Base-by-base conservation (phyloP, 768 basidiomycete genomes). In the Epithele typhae region DNA sequence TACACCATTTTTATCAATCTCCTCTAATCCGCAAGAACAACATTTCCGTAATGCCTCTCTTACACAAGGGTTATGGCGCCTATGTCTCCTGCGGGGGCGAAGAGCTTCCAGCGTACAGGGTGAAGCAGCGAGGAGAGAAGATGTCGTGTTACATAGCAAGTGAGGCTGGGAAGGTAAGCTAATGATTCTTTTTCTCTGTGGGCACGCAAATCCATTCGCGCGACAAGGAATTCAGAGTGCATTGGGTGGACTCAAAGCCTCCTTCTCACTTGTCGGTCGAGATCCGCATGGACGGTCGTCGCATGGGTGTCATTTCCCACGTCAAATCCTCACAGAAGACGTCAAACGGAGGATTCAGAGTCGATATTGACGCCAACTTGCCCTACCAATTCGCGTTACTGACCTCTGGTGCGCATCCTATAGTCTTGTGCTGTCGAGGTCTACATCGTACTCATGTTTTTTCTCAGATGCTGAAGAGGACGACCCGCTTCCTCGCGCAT, bases 141-240 rank as follows among this genome's bases (percentile, higher is more conserved):
- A 25, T 52, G 14, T 54, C 52, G 3, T 54, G 57, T 23, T 59
- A 56, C 35, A 40, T 59, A 21, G 38, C 43, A 2, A 47, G 45
- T 24, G 52, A 54, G 21, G 41, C 38, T 2, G 55, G 57, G 1
- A 54, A 49, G 41, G 57, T 56, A 5, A 30, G 14, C 14, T 30
- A 30, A 2, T 14, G 17, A 5, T 10, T 18, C 14, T 12, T 19
- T 3, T n/a, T 25, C 12, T 19, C 15, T 1, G 11, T 21, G n/a
- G n/a, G n/a, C n/a, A n/a, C n/a, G n/a, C n/a, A n/a, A n/a, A n/a
- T n/a, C n/a, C n/a, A n/a, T n/a, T n/a, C n/a, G n/a, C n/a, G n/a
- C n/a, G n/a, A n/a, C n/a, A n/a, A 55, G 54, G 44, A 48, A 5
- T 52, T 49, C 11, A 40, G n/a, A 27, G 51, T 54, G 0, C 43